Conservation (phyloP, 352 stramenopile genomes). For the Pythium sp. region DNA sequence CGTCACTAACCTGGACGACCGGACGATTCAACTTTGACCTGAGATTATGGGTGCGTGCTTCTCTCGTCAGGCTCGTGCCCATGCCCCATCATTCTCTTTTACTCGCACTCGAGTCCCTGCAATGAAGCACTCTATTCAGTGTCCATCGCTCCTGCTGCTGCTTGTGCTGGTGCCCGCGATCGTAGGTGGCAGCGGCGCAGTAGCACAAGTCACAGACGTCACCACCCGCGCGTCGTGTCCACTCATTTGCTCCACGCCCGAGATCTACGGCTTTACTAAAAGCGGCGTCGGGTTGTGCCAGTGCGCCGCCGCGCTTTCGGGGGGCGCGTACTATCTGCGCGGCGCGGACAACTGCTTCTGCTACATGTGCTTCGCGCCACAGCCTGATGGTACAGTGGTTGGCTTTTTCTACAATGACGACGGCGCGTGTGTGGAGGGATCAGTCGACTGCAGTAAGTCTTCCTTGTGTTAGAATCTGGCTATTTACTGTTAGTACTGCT, state of each 20-base stretch:
- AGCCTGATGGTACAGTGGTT: not conserved
- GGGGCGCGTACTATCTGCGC: not conserved
- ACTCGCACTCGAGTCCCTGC: no score
- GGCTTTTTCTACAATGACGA: not conserved
- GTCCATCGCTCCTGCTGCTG: no score
- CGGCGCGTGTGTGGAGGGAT: not conserved
- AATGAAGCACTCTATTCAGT: no score
- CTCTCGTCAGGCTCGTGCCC: no score
- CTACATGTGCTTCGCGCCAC: not conserved
- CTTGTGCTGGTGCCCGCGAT: not conserved
- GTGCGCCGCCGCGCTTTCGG: not conserved
- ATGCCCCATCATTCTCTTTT: no score
- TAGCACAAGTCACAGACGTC: no score
- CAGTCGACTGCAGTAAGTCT: conserved; percentile 1
- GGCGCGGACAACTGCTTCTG: not conserved
- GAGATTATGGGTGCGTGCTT: no score
- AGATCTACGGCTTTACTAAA: not conserved
- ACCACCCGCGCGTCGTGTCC: not conserved
- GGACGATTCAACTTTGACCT: no score
- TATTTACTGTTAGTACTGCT: not conserved
- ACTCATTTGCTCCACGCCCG: not conserved
- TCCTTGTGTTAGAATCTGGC: not conserved
- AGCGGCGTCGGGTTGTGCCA: not conserved
- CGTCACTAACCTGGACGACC: no score
- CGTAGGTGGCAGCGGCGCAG: not conserved